Evolutionary conservation across 306 rosid genomes (phyloP), one percentile per base, ranked within the genome.

Genomic region (Echinosophora koreensis): DNA sequence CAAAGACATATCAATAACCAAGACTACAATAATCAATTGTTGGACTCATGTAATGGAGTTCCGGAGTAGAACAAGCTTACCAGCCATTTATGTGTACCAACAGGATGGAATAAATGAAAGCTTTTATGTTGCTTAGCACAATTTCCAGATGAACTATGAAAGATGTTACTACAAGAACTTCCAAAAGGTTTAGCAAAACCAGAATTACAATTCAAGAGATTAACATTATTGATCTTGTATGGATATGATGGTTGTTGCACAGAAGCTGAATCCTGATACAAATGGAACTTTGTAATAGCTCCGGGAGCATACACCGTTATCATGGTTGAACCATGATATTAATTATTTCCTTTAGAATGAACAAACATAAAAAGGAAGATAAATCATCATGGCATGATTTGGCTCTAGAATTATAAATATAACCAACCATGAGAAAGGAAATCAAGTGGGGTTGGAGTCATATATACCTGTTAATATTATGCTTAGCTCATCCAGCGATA

Each of bases 321-420:
- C 95, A 90, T 87, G 88, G 79, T 69, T 84, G 83, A 65, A 88
- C 88, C 92, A 88, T 86, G 57, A 79, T 85, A 90, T n/a, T 76
- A 38, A 90, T n/a, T 76, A 38, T 8, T 15, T 16, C 87, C 87
- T 85, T 85, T 72, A 38, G 18, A 65, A 66, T 18, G 42, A 22
- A 34, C n/a, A 6, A 42, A 8, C 32, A 10, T 2, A 5, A 0
- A 22, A 22, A 22, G 35, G 3, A 35, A 27, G 35, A 56, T 13
- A 56, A 22, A 56, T 16, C 14, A 60, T 6, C 12, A 35, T 4
- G 66, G n/a, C 15, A 58, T 22, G 14, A 47, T 47, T 61, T 30
- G 34, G 16, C 57, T 27, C 17, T n/a, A 62, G 8, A 34, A 62
- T 51, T 8, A 69, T 15, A 51, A 51, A 6, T 5, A 18, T 18